These are phyloP conservation scores for Cetradonia linearis DNA, from an alignment of 495 filamentous ascomycete species.

Conservation along the genomic window DNA sequence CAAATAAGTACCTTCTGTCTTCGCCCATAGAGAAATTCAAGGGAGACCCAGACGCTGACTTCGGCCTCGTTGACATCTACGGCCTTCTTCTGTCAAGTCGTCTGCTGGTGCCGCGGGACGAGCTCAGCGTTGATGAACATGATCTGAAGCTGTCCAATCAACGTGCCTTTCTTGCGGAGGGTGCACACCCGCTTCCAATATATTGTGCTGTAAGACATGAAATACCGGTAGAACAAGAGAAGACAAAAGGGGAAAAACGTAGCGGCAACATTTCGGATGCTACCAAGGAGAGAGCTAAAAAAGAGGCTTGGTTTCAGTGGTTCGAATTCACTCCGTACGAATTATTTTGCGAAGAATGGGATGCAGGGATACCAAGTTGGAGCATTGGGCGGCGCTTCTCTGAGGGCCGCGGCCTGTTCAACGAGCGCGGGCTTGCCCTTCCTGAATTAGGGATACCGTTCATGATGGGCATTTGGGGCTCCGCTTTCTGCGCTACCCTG, in stretches of 20 bases:
- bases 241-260: constrained; percentile 36
- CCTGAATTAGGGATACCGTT: constrained; percentile 75
- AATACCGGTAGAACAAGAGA: constrained; percentile 56
- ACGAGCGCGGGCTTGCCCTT: constrained; percentile 49
- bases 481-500: constrained; percentile 89
- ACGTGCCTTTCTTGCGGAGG: constrained; percentile 55
- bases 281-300: constrained; percentile 53
- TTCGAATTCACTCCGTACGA: constrained; percentile 95
- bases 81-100: constrained; percentile 75
- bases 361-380: constrained; percentile 90
- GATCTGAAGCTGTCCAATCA: constrained; percentile 90
- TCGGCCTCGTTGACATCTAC: constrained; percentile 88
- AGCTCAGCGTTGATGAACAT: constrained; percentile 57
- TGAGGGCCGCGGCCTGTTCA: constrained; percentile 52
- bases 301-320: constrained; percentile 93
- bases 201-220: constrained; percentile 94
- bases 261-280: constrained; percentile 32
- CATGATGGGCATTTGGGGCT: constrained; percentile 87
- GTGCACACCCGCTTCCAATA: constrained; percentile 79
- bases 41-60: constrained; percentile 67
- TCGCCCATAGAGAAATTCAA: constrained; percentile 84
- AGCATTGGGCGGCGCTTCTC: constrained; percentile 76
- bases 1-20: constrained; percentile 82
- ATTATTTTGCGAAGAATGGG: constrained; percentile 86
- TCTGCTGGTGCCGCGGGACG: constrained; percentile 74